phyloP scores from a whole-genome alignment of 306 rosid genomes.

The Dalbergia oliveri region DNA sequence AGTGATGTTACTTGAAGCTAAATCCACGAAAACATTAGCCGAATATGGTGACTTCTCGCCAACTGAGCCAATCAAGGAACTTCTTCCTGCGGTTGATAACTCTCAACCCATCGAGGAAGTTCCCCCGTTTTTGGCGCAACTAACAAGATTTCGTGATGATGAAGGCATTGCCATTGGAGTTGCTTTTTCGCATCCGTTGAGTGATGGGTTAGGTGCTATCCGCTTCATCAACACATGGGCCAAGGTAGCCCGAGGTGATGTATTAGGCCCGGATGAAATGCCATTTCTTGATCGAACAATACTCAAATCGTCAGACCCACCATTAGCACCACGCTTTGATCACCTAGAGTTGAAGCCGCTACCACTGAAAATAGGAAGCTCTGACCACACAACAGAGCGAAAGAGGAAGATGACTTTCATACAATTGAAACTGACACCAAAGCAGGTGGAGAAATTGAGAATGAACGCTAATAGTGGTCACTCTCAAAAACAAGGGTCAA shows the following conservation, averaged over 20 bases:
- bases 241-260: constrained; percentile 6
- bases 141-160: no score
- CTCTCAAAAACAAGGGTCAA: background rate
- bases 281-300: constrained; percentile 4
- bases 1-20: background rate
- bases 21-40: background rate
- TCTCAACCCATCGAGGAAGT: constrained; percentile 3
- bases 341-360: constrained; percentile 23
- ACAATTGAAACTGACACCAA: background rate
- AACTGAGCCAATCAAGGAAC: background rate
- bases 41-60: constrained; percentile 30
- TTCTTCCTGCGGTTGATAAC: constrained; percentile 14
- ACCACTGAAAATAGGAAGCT: background rate
- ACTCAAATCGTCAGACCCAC: background rate
- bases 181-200: background rate
- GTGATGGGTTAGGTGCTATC: background rate
- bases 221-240: constrained; percentile 40
- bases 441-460: constrained; percentile 10
- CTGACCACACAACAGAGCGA: background rate
- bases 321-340: background rate
- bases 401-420: background rate
- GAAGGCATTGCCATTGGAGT: constrained; percentile 6
- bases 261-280: background rate
- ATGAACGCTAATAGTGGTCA: background rate
- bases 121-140: no score